Conservation (phyloP, 345 rosid species). For the Ceriops decandra region DNA sequence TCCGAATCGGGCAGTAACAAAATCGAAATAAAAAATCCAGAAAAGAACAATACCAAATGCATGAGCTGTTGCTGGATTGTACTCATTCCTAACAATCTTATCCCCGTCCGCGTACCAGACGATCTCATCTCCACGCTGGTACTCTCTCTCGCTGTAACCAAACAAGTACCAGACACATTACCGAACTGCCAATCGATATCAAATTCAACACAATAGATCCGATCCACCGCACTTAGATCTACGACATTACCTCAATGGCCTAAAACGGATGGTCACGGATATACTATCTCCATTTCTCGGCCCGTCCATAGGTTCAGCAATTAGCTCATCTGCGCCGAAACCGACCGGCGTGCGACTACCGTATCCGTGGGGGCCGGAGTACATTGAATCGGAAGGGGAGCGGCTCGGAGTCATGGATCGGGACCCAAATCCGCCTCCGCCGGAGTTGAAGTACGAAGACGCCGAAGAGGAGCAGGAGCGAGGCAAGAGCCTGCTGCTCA, state of each 20-base stretch:
- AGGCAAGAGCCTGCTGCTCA: constrained; percentile 58
- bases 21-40: background rate
- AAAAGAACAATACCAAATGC: constrained; percentile 63
- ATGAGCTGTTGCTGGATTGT: constrained; percentile 77
- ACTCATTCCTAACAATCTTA: constrained; percentile 84
- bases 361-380: constrained; percentile 31
- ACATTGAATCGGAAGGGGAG: constrained; percentile 55
- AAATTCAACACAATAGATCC: constrained; percentile 42
- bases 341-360: constrained; percentile 45
- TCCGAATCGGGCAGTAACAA: background rate
- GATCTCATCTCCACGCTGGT: constrained; percentile 90
- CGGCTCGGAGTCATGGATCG: constrained; percentile 85
- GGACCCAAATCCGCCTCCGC: constrained; percentile 41
- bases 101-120: constrained; percentile 97
- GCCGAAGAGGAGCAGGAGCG: constrained; percentile 76
- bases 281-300: constrained; percentile 79
- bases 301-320: constrained; percentile 53
- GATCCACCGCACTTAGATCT: constrained; percentile 47
- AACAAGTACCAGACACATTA: constrained; percentile 13
- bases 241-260: constrained; percentile 79
- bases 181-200: constrained; percentile 7
- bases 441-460: constrained; percentile 47
- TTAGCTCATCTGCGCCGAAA: constrained; percentile 63
- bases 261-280: constrained; percentile 93
- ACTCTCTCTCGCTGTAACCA: constrained; percentile 82